Evolutionary conservation across 805 yeast genomes (phyloP).

Genomic region (Lipomyces mesembrius): DNA sequence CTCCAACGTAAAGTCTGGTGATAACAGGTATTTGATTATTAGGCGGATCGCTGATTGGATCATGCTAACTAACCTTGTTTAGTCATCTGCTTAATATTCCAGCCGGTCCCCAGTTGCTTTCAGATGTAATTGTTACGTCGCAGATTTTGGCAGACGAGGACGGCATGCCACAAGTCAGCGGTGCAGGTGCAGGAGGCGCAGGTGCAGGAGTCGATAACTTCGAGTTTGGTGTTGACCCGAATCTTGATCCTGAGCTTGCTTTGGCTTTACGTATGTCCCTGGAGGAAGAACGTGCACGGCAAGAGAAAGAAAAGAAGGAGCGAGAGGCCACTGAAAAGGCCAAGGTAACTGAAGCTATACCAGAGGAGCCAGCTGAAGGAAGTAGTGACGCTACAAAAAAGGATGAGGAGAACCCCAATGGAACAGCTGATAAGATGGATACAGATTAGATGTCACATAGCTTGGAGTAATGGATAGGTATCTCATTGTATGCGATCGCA

Average conservation of each 20-base stretch:
- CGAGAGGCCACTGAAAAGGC: constrained; percentile 25
- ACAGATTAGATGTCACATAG: constrained; percentile 22
- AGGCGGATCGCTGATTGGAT: background rate
- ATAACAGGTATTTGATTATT: constrained; percentile 49
- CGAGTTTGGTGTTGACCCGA: constrained; percentile 80
- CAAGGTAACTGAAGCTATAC: constrained; percentile 22
- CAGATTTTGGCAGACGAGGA: constrained; percentile 74
- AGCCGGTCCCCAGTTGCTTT: constrained; percentile 83
- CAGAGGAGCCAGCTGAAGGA: constrained; percentile 31
- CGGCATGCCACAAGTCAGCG: constrained; percentile 45
- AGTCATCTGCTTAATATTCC: constrained; percentile 85
- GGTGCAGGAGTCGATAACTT: constrained; percentile 50
- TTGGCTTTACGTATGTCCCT: constrained; percentile 91
- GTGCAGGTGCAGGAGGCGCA: constrained; percentile 53
- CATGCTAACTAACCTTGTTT: background rate
- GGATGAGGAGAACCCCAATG: constrained; percentile 19
- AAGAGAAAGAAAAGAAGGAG: constrained; percentile 58
- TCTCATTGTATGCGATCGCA: background rate
- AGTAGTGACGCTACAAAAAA: background rate
- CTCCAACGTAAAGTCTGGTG: constrained; percentile 68
- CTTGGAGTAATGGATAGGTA: background rate
- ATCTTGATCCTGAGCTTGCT: constrained; percentile 96
- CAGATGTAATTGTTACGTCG: constrained; percentile 78
- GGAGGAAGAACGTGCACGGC: constrained; percentile 93
- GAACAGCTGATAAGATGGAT: constrained; percentile 32